Base-by-base conservation (phyloP, 2,329 filamentous ascomycete genomes). In the Aspergillus caelatus region DNA sequence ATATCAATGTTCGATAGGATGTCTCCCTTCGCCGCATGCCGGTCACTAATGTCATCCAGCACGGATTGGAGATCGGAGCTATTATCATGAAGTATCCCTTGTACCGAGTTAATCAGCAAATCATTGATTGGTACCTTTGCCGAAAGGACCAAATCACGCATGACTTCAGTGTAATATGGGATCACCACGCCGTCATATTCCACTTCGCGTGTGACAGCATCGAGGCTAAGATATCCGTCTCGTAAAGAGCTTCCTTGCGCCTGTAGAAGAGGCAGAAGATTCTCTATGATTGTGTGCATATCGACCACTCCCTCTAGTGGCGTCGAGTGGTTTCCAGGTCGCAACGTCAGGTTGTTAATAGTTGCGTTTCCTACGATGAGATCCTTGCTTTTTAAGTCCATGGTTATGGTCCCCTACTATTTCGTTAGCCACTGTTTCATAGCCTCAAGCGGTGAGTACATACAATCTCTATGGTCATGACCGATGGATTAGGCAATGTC, bases 321-420 rank as follows among this genome's bases (percentile, higher is more conserved):
- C 28, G 67, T 65, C 23, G 60, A 64, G 43, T 72, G 71, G 45
- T 72, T 66, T 2, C 70, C 70, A 9, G 70, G 70, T 30, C 48
- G 54, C 1, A 72, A 56, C 1, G 57, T 63, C 21, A 72, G 65
- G 14, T 67, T 63, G 3, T 60, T 50, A 11, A 72, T 21, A 1
- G 65, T 68, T 7, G 61, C 70, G 16, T 70, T 66, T 5, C 70
- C 70, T 23, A 72, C 62, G 2, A 60, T n/a, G 2, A 69, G 46
- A 45, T 67, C 58, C 6, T 62, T 66, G n/a, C 58, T 68, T 50
- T 70, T 68, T 16, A 71, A 36, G 23, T 72, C 64, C 28, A 72
- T 55, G 1, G 53, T 63, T n/a, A 72, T 56, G 2, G 65, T 70
- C 6, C 70, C 54, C 54, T 57, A 28, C 9, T 8, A 7, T 16